Conservation (phyloP, 768 basidiomycete species). For the Lentinula guzmanii region DNA sequence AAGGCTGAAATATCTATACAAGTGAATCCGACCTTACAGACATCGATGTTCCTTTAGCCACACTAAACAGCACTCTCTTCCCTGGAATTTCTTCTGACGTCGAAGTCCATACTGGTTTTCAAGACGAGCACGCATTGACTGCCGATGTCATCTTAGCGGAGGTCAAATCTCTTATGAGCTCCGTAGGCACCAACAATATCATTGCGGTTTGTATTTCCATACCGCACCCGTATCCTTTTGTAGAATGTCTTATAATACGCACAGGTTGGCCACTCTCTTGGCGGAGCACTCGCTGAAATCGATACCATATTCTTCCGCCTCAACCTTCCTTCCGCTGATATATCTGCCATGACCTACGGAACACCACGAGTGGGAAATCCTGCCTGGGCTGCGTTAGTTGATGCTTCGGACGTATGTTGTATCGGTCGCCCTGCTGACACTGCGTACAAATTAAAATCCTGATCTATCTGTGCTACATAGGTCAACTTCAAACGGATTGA, state of each 20-base stretch:
- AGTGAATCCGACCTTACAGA: constrained; percentile 37
- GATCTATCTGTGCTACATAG: constrained; percentile 9
- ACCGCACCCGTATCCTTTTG: background rate
- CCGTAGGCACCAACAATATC: constrained; percentile 23
- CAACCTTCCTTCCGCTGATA: constrained; percentile 21
- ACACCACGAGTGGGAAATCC: constrained; percentile 3
- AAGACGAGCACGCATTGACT: constrained; percentile 26
- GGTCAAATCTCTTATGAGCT: constrained; percentile 22
- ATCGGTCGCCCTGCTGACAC: constrained; percentile 34
- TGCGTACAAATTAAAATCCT: constrained; percentile 22
- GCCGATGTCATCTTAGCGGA: constrained; percentile 24
- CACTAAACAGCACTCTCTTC: constrained; percentile 30
- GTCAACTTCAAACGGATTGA: constrained; percentile 35
- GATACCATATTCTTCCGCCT: constrained; percentile 25
- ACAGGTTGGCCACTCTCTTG: constrained; percentile 27
- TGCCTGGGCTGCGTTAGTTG: constrained; percentile 2
- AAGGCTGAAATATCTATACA: background rate
- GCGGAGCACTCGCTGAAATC: constrained; percentile 27
- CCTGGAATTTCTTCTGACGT: constrained; percentile 31
- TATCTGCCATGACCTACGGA: constrained; percentile 3
- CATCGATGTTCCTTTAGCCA: constrained; percentile 19
- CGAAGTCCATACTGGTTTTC: constrained; percentile 36
- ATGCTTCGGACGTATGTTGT: constrained; percentile 1
- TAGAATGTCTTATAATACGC: background rate
- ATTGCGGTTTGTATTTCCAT: constrained; percentile 17